A percentile compares a stretch with the other conserved stretches of the same genome.
Evolutionary conservation across 176 grass and related monocot species (phyloP).

Genomic region (Oryza nivara): DNA sequence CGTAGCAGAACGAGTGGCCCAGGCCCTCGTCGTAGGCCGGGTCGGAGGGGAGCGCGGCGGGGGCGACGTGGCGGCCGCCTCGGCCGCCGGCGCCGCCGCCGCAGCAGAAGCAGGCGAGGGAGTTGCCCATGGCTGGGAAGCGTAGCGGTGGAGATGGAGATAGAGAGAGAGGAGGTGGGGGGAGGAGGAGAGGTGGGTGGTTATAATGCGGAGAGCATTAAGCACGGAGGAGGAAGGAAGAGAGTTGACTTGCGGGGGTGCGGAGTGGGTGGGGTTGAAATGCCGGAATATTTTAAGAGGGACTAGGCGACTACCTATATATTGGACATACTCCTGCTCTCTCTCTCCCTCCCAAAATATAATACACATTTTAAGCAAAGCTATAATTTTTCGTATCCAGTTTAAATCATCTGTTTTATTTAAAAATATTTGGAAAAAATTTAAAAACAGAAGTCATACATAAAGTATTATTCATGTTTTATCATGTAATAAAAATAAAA

Average conservation of each 20-base stretch:
- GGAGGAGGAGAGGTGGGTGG: slow-evolving; percentile 9
- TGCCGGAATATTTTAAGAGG: slow-evolving; percentile 31
- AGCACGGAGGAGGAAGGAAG: neutral
- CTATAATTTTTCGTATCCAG: too few species aligned
- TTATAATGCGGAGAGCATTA: slow-evolving; percentile 51
- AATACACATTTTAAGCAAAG: too few species aligned
- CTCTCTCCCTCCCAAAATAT: too few species aligned
- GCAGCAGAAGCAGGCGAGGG: slow-evolving; percentile 75
- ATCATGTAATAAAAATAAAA: too few species aligned
- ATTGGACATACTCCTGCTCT: too few species aligned
- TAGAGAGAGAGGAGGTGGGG: neutral
- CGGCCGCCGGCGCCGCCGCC: slow-evolving; percentile 8
- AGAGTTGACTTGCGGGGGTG: slow-evolving; percentile 60
- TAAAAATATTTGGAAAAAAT: too few species aligned
- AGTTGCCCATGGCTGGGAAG: slow-evolving; percentile 72
- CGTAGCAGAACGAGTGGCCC: slow-evolving; percentile 86
- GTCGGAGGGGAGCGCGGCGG: slow-evolving; percentile 70
- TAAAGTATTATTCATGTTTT: too few species aligned
- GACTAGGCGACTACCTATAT: too few species aligned
- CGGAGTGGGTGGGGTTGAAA: slow-evolving; percentile 59
- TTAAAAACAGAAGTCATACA: too few species aligned
- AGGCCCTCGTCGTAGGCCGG: slow-evolving; percentile 71
- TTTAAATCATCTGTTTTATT: too few species aligned
- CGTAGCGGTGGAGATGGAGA: neutral
- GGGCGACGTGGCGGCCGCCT: slow-evolving; percentile 63